Evolutionary conservation across 73 alveolate genomes (phyloP).

Genomic region (Paramecium biaurelia): DNA sequence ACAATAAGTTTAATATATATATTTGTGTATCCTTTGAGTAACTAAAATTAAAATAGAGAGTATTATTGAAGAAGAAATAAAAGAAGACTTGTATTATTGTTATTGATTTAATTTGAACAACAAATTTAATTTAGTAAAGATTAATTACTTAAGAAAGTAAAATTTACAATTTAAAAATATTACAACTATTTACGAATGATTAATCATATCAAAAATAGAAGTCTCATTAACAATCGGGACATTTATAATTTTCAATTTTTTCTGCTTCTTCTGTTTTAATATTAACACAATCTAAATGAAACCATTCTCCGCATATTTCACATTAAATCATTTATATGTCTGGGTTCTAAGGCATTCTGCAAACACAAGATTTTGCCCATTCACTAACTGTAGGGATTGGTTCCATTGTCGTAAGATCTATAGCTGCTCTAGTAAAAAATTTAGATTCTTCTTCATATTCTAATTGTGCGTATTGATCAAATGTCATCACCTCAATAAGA

Average conservation of each 20-base stretch:
- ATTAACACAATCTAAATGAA: conserved; percentile 90
- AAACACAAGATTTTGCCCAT: conserved; percentile 87
- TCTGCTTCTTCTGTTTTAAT: conserved; percentile 74
- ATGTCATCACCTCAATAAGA: conserved; percentile 76
- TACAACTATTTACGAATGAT: background rate
- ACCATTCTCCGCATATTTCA: conserved; percentile 88
- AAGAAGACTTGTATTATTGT: too few species aligned
- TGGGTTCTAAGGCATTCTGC: conserved; percentile 90
- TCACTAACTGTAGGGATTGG: conserved; percentile 83
- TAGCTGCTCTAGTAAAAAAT: conserved; percentile 84
- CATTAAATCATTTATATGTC: conserved; percentile 84
- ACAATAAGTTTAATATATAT: too few species aligned
- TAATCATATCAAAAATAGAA: background rate
- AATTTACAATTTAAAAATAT: background rate
- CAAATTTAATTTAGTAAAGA: background rate
- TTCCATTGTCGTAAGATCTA: conserved; percentile 70
- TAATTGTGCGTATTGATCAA: conserved; percentile 81
- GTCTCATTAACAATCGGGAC: conserved; percentile 42
- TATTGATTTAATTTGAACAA: too few species aligned
- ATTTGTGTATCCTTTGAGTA: too few species aligned
- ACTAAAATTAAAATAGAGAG: too few species aligned
- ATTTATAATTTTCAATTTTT: conserved; percentile 54
- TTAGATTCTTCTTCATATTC: conserved; percentile 78
- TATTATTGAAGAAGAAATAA: too few species aligned
- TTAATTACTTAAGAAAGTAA: background rate